Base-by-base conservation (phyloP, 169 alveolate species). In the Neospora caninum region DNA sequence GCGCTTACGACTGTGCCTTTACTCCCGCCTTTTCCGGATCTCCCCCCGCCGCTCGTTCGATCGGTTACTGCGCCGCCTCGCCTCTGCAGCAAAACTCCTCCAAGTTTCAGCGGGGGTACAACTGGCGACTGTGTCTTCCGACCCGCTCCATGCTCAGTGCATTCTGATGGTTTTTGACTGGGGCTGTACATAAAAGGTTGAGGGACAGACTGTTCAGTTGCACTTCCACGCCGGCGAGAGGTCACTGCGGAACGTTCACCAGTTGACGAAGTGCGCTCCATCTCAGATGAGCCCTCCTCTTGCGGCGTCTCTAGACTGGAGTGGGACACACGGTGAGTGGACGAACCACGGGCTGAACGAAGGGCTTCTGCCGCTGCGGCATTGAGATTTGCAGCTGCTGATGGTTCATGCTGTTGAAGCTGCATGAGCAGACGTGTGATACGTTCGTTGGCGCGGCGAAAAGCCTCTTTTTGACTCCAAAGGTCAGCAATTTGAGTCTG, bases 391-490 rank as follows among this genome's bases (percentile, higher is more conserved):
- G 86, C 86, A 36, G 86, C 86, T n/a, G 86, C 86, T n/a, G 22
- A n/a, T n/a, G 86, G 86, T 22, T 41, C 89, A 69, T 80, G 94
- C 49, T 92, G 86, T 69, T 80, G 94, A 64, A 80, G 91, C 45
- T 43, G 94, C 87, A 38, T 38, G 43, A 92, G 45, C 25, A 41
- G 64, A 82, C 43, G 69, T 25, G 94, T 27, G 67, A 92, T 80
- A 0, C 94, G 39, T 34, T 92, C 94, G 70, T 92, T 92, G 25
- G 94, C 94, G 36, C 91, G 67, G 43, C 94, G 91, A 80, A 92
- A 92, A 22, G 94, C 94, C 69, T 92, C 94, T 58, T 92, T 92
- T 91, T 92, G 94, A 53, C 69, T 92, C 94, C 94, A 92, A 42
- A 92, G 34, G 36, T 54, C 87, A 58, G 42, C 94, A 16, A 92